phyloP scores from a whole-genome alignment of 192 early-diverging fungal species.

The Coemansia sp. region DNA sequence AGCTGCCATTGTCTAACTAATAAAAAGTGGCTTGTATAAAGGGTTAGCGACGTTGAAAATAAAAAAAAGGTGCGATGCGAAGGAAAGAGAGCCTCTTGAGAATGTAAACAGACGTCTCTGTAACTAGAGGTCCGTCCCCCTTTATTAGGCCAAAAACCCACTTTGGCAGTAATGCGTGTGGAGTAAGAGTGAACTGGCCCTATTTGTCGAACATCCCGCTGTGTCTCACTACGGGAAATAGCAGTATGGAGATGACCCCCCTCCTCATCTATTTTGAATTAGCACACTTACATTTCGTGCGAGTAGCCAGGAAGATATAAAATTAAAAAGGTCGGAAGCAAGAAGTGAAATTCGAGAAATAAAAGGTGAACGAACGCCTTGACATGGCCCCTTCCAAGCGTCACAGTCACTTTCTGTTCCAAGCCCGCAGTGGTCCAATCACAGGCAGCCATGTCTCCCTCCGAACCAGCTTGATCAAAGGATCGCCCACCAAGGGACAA shows the following conservation, averaged over 20 bases:
- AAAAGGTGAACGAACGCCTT: not conserved
- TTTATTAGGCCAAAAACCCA: no score
- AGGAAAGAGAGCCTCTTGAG: no score
- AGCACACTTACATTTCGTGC: not conserved
- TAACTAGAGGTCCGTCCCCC: no score
- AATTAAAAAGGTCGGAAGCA: not conserved
- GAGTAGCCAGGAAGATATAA: not conserved
- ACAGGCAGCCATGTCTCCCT: conserved; percentile 26
- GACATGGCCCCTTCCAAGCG: not conserved
- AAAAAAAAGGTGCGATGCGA: not conserved
- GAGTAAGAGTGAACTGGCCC: not conserved
- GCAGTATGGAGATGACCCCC: not conserved
- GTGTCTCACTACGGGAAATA: not conserved
- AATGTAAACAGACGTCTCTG: not conserved
- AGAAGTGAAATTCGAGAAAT: conserved; percentile 4
- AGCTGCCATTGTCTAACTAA: conserved; percentile 29
- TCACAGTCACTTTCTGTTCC: not conserved
- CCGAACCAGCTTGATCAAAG: no score
- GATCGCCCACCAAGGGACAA: not conserved
- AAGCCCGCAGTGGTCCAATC: conserved; percentile 19
- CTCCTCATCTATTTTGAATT: not conserved
- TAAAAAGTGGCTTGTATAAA: not conserved
- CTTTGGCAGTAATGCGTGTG: not conserved
- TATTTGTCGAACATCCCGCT: conserved; percentile 3
- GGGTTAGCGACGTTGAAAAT: not conserved